Percentiles rank a stretch among this genome's conserved stretches.
phyloP scores from a whole-genome alignment of 176 grass and related monocot genomes.

The Carex littledalei region DNA sequence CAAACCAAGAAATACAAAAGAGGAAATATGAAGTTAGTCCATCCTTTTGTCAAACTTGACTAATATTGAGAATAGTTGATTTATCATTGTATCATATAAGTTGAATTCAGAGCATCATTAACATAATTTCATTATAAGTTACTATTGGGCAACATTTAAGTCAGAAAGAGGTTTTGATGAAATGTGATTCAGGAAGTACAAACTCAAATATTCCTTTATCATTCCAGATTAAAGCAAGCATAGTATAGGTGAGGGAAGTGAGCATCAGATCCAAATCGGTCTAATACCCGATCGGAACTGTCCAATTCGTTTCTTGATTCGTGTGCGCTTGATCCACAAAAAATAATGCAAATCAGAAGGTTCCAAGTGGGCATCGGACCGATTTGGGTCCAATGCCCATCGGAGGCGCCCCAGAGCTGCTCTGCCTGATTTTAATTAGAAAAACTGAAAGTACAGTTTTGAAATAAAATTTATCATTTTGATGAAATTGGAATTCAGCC shows the following conservation, averaged over 20 bases:
- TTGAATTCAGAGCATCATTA: neutral
- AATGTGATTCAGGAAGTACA: neutral
- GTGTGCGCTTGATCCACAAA: too few relatives aligned
- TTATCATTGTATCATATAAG: neutral
- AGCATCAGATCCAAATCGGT: too few relatives aligned
- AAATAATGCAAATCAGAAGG: too few relatives aligned
- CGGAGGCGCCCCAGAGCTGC: neutral
- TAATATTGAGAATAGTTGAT: neutral
- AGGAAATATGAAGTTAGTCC: neutral
- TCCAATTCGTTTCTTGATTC: too few relatives aligned
- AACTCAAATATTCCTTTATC: neutral
- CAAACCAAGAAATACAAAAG: neutral
- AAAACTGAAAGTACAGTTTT: neutral
- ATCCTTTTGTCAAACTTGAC: neutral
- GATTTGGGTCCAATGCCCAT: too few relatives aligned
- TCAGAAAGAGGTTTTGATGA: slow-evolving; percentile 2
- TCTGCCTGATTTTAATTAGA: neutral
- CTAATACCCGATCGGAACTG: too few relatives aligned
- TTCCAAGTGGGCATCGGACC: too few relatives aligned
- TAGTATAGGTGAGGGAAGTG: neutral
- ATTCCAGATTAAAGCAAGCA: neutral
- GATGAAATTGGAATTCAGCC: neutral
- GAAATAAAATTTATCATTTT: neutral
- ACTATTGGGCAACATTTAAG: neutral
- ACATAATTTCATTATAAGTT: neutral